A percentile compares a stretch with the other conserved stretches of the same genome.
Evolutionary conservation across 2,329 filamentous ascomycete genomes (phyloP).

Genomic region (Macrophomina tecta): DNA sequence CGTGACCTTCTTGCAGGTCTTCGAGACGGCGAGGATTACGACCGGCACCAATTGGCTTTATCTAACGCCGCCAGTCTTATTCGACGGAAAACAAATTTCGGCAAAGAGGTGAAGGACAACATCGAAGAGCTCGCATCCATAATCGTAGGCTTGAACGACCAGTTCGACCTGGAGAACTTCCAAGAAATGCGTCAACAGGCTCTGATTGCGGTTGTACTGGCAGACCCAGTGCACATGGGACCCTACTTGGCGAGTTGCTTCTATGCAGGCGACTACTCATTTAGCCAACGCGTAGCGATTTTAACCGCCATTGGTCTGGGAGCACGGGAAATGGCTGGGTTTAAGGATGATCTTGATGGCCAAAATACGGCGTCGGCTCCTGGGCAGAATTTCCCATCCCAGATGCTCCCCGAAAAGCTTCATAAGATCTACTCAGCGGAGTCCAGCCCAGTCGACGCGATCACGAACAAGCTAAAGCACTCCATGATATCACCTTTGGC

Average conservation of each 20-base stretch:
- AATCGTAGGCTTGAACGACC: conserved; percentile 82
- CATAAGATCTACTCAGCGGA: conserved; percentile 70
- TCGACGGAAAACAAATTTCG: conserved; percentile 85
- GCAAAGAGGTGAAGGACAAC: conserved; percentile 85
- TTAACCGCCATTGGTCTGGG: conserved; percentile 82
- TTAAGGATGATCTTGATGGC: conserved; percentile 62
- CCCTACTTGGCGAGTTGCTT: conserved; percentile 85
- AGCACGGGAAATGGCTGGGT: conserved; percentile 83
- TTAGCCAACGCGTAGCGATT: conserved; percentile 81
- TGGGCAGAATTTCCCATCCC: conserved; percentile 71
- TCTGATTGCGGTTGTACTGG: conserved; percentile 80
- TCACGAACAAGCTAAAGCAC: conserved; percentile 71
- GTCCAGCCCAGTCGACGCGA: conserved; percentile 67
- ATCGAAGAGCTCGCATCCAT: conserved; percentile 78
- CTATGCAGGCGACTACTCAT: conserved; percentile 90
- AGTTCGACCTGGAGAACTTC: conserved; percentile 81
- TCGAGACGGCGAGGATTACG: conserved; percentile 80
- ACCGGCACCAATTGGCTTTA: conserved; percentile 81
- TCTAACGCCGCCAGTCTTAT: conserved; percentile 79
- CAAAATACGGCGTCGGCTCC: background rate
- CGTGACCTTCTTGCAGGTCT: conserved; percentile 81
- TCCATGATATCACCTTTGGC: conserved; percentile 82
- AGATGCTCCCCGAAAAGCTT: conserved; percentile 74
- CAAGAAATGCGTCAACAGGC: conserved; percentile 76
- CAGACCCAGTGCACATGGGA: conserved; percentile 77